A percentile compares a stretch with the other conserved stretches of the same genome.
Conservation (phyloP, 2,329 filamentous ascomycete species). For the Dothideomycetes sp. region DNA sequence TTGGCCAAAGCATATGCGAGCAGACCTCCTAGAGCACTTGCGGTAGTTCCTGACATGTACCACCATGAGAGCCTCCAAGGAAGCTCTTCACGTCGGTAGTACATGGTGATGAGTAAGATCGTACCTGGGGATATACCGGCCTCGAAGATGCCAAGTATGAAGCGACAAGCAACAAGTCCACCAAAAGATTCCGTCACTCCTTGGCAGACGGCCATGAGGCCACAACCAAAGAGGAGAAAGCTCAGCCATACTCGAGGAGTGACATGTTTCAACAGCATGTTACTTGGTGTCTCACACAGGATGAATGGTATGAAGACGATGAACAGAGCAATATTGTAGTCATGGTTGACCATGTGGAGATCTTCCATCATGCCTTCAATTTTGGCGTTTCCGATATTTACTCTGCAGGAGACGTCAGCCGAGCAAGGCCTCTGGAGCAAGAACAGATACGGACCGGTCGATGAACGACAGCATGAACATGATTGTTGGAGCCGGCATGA, state of each 20-base stretch:
- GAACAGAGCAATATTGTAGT: slow-evolving; percentile 32
- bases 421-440: not conserved
- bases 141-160: slow-evolving; percentile 29
- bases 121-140: slow-evolving; percentile 31
- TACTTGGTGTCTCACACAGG: slow-evolving; percentile 26
- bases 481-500: slow-evolving; percentile 9
- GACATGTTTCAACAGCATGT: slow-evolving; percentile 29
- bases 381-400: slow-evolving; percentile 32
- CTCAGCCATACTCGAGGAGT: slow-evolving; percentile 27
- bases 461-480: slow-evolving; percentile 12
- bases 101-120: slow-evolving; percentile 29
- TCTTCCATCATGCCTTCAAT: slow-evolving; percentile 36
- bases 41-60: slow-evolving; percentile 35
- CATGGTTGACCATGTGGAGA: slow-evolving; percentile 28
- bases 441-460: slow-evolving; percentile 3
- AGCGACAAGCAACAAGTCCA: slow-evolving; percentile 27
- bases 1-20: slow-evolving; percentile 30
- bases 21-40: slow-evolving; percentile 34
- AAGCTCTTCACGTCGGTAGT: slow-evolving; percentile 36
- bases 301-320: slow-evolving; percentile 30
- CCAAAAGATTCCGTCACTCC: slow-evolving; percentile 26
- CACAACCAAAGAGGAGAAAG: slow-evolving; percentile 10
- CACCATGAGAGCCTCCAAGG: slow-evolving; percentile 32
- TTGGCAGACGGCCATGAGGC: slow-evolving; percentile 18
- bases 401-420: slow-evolving; percentile 20